Evolutionary conservation across 2,329 filamentous ascomycete genomes (phyloP), one percentile per base, ranked within the genome.

Genomic region (Blastomyces gilchristii): DNA sequence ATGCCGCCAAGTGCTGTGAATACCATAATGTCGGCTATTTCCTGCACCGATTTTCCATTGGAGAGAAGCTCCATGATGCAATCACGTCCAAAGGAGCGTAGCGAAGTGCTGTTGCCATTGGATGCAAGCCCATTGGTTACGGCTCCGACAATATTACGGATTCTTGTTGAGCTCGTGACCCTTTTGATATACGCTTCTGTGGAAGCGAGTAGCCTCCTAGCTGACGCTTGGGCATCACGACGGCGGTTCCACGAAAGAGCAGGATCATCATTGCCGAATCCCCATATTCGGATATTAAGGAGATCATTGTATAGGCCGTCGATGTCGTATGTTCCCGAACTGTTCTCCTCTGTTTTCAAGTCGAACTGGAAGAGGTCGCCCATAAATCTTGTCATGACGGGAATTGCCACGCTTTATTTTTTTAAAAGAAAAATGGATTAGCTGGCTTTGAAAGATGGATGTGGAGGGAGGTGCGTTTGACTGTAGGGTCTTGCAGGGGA

Each of bases 221-320:
- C 72, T 41, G 74, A 73, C 61, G 80, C 77, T 52, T 73, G 74
- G 0, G 79, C 79, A 9, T 73, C 72, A 41, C 74, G 73, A 7
- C 79, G 76, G 3, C 78, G 79, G 58, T 75, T 79, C 76, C 77
- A 80, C 1, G 78, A 74, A 65, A 79, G 73, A 0, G 67, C 79
- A 0, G 79, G 76, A 60, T 81, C 79, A 39, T 74, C 78, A 68
- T 80, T 79, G 66, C 79, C 78, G 49, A 77, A 75, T 16, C 76
- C 78, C 74, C 76, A 81, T 63, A 74, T 70, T 34, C 79, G 78
- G 22, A 81, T 71, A 63, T 80, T 73, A 16, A 79, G 66, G 16
- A 81, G 69, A 25, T 74, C 65, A 0, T 69, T 69, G 70, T 85
- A 83, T 65, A 85, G 70, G 71, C 84, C 81, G 28, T 82, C 78